Evolutionary conservation across 1,284 basidiomycete species (phyloP).

Genomic region (Ceratobasidium sp.): DNA sequence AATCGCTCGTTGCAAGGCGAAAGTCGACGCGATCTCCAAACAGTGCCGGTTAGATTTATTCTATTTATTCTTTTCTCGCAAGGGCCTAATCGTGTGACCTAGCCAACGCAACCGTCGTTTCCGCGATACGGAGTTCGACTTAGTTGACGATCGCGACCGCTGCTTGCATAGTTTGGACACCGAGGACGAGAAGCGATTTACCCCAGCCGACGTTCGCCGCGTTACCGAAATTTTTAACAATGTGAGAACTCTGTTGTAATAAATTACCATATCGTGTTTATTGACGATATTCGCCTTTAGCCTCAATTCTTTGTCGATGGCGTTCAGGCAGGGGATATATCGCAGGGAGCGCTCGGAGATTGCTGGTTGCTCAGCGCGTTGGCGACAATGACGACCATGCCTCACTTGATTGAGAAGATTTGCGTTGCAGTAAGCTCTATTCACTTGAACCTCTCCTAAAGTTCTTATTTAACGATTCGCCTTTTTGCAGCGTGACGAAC

Average conservation of each 20-base stretch:
- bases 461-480: background rate
- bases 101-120: conserved; percentile 24
- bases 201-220: conserved; percentile 58
- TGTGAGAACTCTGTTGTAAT: conserved; percentile 1
- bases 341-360: conserved; percentile 63
- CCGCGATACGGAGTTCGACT: conserved; percentile 67
- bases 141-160: conserved; percentile 61
- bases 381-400: conserved; percentile 59
- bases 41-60: conserved; percentile 48
- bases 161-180: conserved; percentile 61
- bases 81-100: background rate
- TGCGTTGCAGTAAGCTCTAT: conserved; percentile 62
- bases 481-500: conserved; percentile 61
- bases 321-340: conserved; percentile 58
- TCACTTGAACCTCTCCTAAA: background rate
- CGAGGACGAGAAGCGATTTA: conserved; percentile 47
- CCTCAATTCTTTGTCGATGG: conserved; percentile 63
- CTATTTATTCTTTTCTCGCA: background rate
- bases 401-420: conserved; percentile 65
- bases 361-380: conserved; percentile 69
- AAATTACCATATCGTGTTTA: no score
- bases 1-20: conserved; percentile 46
- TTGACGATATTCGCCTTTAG: background rate
- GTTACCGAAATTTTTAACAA: conserved; percentile 64
- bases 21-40: conserved; percentile 46